These are phyloP conservation scores for Colletotrichum chlorophyti DNA, from an alignment of 2,329 filamentous ascomycete genomes.

Conservation along the genomic window DNA sequence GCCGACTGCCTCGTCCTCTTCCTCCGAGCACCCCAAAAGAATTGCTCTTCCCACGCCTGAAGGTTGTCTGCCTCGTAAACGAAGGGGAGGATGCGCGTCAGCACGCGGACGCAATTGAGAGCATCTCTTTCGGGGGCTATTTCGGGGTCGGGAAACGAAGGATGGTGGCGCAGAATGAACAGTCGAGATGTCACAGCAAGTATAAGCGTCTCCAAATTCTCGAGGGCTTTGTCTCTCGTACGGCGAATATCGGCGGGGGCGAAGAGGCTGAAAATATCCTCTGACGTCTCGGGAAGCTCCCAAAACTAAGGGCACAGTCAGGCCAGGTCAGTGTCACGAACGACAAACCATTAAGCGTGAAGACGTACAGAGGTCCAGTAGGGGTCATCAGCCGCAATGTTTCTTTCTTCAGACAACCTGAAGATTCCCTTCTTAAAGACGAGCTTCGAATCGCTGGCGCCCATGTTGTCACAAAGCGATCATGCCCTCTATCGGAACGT, in stretches of 20 bases:
- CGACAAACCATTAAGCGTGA: conserved; percentile 16
- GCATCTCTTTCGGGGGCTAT: conserved; percentile 85
- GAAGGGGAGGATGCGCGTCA: conserved; percentile 89
- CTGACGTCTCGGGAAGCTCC: conserved; percentile 93
- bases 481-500: conserved; percentile 25
- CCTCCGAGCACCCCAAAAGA: conserved; percentile 85
- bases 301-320: conserved; percentile 75
- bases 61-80: conserved; percentile 89
- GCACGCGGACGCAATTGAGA: conserved; percentile 92
- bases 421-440: conserved; percentile 99
- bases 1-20: conserved; percentile 73
- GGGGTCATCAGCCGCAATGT: conserved; percentile 85
- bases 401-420: conserved; percentile 87
- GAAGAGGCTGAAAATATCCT: conserved; percentile 97
- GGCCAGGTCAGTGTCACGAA: conserved; percentile 10
- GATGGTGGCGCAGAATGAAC: conserved; percentile 83
- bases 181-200: conserved; percentile 84
- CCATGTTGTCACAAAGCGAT: conserved; percentile 65
- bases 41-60: conserved; percentile 84
- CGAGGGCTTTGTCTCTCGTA: conserved; percentile 82
- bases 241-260: conserved; percentile 87
- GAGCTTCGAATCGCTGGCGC: conserved; percentile 97
- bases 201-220: conserved; percentile 89
- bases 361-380: conserved; percentile 88
- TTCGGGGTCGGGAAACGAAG: conserved; percentile 87